phyloP scores from a whole-genome alignment of 176 grass and related monocot genomes.

The Typha latifolia region DNA sequence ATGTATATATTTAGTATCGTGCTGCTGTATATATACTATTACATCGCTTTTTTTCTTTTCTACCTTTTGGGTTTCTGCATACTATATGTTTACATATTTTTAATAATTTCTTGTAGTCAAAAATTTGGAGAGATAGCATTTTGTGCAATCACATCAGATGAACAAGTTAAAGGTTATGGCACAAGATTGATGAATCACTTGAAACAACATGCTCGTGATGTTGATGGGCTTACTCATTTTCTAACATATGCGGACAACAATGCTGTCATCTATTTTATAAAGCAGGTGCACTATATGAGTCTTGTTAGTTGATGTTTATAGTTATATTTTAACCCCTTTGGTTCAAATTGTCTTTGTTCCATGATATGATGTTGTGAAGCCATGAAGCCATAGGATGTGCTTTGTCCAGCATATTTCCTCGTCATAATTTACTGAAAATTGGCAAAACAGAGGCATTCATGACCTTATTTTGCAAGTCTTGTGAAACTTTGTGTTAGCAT shows the following conservation, averaged over 20 bases:
- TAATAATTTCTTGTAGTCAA: conserved; percentile 55
- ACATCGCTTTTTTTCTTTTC: too few species aligned
- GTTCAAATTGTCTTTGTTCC: not conserved
- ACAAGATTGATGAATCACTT: conserved; percentile 99
- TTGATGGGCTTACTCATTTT: conserved; percentile 94
- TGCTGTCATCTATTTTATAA: conserved; percentile 96
- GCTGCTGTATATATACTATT: not conserved
- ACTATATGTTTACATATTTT: not conserved
- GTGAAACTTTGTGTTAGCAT: not conserved
- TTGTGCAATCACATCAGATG: conserved; percentile 95
- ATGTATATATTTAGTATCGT: too few species aligned
- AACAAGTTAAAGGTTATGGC: conserved; percentile 99
- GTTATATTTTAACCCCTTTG: not conserved
- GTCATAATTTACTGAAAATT: not conserved
- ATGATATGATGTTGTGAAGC: not conserved
- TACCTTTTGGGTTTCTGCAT: not conserved
- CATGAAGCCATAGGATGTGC: not conserved
- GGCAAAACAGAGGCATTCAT: too few species aligned
- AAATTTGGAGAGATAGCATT: conserved; percentile 98
- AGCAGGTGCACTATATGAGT: conserved; percentile 50
- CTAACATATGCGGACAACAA: conserved; percentile 99
- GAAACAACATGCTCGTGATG: conserved; percentile 94
- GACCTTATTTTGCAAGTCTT: not conserved
- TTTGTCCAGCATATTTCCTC: not conserved
- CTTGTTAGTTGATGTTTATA: too few species aligned